phyloP scores from a whole-genome alignment of 345 rosid genomes.

The Arabis hirsuta region DNA sequence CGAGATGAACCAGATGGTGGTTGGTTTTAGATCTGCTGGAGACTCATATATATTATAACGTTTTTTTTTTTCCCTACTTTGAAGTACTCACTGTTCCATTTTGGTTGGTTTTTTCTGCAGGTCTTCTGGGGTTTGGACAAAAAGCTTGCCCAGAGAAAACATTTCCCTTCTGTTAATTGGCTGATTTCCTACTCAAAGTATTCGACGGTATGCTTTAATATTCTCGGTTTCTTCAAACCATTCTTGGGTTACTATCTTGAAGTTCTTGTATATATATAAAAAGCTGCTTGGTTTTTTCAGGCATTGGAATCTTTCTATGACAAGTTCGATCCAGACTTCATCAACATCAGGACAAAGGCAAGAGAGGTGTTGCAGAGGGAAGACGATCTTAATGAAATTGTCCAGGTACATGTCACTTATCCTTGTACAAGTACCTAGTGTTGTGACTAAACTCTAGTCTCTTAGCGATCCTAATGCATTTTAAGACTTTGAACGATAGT shows the following conservation, averaged over 20 bases:
- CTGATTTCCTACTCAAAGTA: constrained; percentile 98
- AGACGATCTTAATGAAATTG: constrained; percentile 99
- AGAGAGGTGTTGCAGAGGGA: constrained; percentile 99
- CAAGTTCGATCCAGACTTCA: constrained; percentile 95
- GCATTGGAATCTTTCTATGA: constrained; percentile 98
- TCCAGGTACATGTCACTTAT: constrained; percentile 64
- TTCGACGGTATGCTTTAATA: constrained; percentile 64
- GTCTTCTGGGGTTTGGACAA: constrained; percentile 99
- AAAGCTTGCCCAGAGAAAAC: constrained; percentile 99
- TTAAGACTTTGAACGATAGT: neutral
- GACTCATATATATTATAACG: neutral
- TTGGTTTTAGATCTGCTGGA: constrained; percentile 7
- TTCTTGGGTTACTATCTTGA: neutral
- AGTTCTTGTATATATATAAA: constrained; percentile 1
- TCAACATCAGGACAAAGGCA: constrained; percentile 98
- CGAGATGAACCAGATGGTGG: constrained; percentile 8
- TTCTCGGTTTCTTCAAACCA: constrained; percentile 9
- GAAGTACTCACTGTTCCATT: constrained; percentile 27
- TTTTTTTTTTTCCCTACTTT: neutral
- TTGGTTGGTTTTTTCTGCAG: constrained; percentile 49
- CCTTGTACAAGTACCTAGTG: neutral
- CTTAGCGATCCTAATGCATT: neutral
- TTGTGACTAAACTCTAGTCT: constrained; percentile 2
- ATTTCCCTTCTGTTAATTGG: constrained; percentile 99
- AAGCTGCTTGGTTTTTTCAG: constrained; percentile 47